Percentiles rank a stretch among this genome's conserved stretches.
phyloP scores from a whole-genome alignment of 768 basidiomycete species.

The Obba rivulosa region DNA sequence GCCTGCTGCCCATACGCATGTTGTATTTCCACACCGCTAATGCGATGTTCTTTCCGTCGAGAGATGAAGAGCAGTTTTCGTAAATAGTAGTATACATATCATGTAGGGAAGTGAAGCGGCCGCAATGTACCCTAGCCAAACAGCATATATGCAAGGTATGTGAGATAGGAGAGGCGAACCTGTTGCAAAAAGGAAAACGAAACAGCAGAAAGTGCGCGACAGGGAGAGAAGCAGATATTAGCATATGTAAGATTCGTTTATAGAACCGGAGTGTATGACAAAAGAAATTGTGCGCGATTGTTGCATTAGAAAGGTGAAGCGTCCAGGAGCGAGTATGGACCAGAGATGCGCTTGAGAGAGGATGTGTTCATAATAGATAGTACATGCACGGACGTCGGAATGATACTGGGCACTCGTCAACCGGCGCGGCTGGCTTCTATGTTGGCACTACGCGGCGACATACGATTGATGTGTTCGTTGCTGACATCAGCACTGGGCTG shows the following conservation, averaged over 20 bases:
- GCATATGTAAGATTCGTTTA: constrained; percentile 19
- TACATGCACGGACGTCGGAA: constrained; percentile 17
- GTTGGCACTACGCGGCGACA: constrained; percentile 22
- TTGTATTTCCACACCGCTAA: constrained; percentile 7
- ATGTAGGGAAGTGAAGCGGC: constrained; percentile 16
- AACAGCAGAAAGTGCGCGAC: constrained; percentile 19
- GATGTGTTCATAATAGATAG: constrained; percentile 21
- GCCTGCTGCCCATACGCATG: constrained; percentile 7
- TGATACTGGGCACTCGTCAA: constrained; percentile 22
- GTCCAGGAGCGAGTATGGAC: no score
- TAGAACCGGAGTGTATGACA: constrained; percentile 13
- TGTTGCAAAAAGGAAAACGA: constrained; percentile 16
- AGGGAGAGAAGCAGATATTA: constrained; percentile 12
- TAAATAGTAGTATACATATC: constrained; percentile 25
- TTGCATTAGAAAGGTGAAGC: constrained; percentile 13
- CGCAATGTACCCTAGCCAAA: constrained; percentile 26
- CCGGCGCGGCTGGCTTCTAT: constrained; percentile 45
- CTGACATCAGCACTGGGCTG: constrained; percentile 24
- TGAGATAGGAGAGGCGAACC: constrained; percentile 20
- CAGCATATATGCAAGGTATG: constrained; percentile 27
- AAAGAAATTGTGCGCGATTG: constrained; percentile 14
- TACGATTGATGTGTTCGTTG: constrained; percentile 17
- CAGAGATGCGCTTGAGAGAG: constrained; percentile 5
- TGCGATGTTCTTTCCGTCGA: constrained; percentile 1
- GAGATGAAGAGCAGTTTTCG: not conserved